Base-by-base conservation (phyloP, 2,329 filamentous ascomycete species). In the Fusarium sp. region DNA sequence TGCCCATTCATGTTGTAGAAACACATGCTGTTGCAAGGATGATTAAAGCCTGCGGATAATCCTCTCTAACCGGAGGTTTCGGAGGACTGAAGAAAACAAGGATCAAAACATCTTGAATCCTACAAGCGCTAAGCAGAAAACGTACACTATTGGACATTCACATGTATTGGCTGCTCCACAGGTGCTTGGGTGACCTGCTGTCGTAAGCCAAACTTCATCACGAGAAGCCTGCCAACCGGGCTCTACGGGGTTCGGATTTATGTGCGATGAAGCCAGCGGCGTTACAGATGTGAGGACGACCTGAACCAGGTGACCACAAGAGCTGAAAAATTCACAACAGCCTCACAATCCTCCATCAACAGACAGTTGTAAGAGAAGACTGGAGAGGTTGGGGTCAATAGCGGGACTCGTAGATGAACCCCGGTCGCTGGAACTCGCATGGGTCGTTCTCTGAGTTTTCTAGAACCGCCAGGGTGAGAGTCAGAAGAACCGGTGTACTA, bases 391-490 rank as follows among this genome's bases (percentile, higher is more conserved):
- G 29, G 32, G 64, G 59, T 55, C 58, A 44, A 61, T 44, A 60
- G 59, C 20, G 44, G 59, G 60, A 61, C 25, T 45, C 30, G 25
- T 22, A 49, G 32, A 47, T 49, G 27, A 32, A 71, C 54, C 68
- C 68, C 47, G 69, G 64, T 34, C 29, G 40, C 58, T 53, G 43
- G 64, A 45, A 34, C 38, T 56, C 29, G 27, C 42, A 70, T 71
- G 67, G 59, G 45, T 62, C 49, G 55, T 71, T 71, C 68, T 44
- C 59, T 62, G 47, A 24, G 68, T 69, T 72, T 71, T 71, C 68
- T 71, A 72, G 68, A 71, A 71, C 25, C 55, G 59, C 68, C 46
- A 56, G 68, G 68, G 69, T 66, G 20, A 54, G 47, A 58, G 44
- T 38, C 59, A 45, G 62, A 71, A 66, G 51, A 58, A 72, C 64